Evolutionary conservation across 495 filamentous ascomycete species (phyloP).

Genomic region (Aspergillus campestris): DNA sequence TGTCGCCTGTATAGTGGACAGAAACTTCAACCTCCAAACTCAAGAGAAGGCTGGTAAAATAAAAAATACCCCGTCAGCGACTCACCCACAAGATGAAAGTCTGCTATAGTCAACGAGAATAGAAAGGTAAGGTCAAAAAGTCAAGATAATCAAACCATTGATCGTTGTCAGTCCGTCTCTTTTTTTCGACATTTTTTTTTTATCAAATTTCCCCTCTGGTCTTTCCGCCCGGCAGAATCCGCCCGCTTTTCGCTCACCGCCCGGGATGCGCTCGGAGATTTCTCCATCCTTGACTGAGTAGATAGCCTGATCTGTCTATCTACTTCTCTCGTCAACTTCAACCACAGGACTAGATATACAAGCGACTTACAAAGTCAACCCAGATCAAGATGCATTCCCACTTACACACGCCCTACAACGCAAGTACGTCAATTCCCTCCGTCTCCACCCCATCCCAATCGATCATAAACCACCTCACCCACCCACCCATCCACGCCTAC

Average conservation of each 20-base stretch:
- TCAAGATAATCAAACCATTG: conserved; percentile 5
- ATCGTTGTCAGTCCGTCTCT: conserved; percentile 8
- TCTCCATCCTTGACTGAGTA: neutral
- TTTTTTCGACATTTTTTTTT: conserved; percentile 28
- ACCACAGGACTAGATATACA: neutral
- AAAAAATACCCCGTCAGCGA: neutral
- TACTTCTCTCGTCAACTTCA: neutral
- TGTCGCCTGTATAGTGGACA: neutral
- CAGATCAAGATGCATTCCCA: conserved; percentile 82
- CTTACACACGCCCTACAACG: conserved; percentile 83
- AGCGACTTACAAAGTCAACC: neutral
- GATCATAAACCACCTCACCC: neutral
- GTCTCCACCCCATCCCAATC: neutral
- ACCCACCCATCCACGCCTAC: neutral
- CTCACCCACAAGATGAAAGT: neutral
- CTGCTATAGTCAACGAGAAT: neutral
- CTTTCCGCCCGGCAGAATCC: conserved; percentile 31
- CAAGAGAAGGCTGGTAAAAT: neutral
- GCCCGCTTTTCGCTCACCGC: conserved; percentile 20
- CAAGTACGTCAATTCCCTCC: conserved; percentile 46
- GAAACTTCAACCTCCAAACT: neutral
- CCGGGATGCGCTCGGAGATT: conserved; percentile 9
- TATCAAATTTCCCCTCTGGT: neutral
- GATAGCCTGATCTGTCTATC: too few relatives aligned
- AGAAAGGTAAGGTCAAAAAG: conserved; percentile 1